These are phyloP conservation scores for Rhodomyrtus psidioides DNA, from an alignment of 441 rosid species.

Conservation along the genomic window DNA sequence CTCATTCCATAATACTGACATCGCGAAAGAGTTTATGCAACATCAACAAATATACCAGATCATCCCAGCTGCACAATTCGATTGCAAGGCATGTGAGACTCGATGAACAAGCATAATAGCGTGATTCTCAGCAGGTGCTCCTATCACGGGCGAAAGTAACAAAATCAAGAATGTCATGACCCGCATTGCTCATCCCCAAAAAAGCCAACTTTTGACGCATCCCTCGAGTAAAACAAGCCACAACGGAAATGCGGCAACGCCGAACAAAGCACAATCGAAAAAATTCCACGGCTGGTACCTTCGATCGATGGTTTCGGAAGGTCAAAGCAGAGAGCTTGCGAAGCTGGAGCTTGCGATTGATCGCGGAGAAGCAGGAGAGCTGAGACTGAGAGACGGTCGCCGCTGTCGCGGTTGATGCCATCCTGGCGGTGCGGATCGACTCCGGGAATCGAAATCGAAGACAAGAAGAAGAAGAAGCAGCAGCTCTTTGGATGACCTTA, in stretches of 20 bases:
- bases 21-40: background rate
- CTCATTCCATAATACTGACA: background rate
- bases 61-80: background rate
- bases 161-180: background rate
- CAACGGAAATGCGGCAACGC: background rate
- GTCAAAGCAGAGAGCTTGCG: constrained; percentile 18
- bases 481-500: background rate
- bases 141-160: background rate
- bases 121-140: background rate
- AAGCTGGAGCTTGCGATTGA: constrained; percentile 34
- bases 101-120: background rate
- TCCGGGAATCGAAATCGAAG: background rate
- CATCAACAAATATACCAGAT: background rate
- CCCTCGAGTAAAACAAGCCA: background rate
- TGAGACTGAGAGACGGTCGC: constrained; percentile 54
- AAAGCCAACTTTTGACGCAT: background rate
- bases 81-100: background rate
- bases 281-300: constrained; percentile 23
- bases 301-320: constrained; percentile 17
- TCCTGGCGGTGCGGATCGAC: background rate
- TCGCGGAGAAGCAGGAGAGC: constrained; percentile 46
- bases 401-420: constrained; percentile 19
- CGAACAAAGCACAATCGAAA: background rate
- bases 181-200: background rate
- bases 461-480: background rate